These are phyloP conservation scores for Ailanthus altissimus DNA, from an alignment of 345 rosid genomes.

Conservation along the genomic window DNA sequence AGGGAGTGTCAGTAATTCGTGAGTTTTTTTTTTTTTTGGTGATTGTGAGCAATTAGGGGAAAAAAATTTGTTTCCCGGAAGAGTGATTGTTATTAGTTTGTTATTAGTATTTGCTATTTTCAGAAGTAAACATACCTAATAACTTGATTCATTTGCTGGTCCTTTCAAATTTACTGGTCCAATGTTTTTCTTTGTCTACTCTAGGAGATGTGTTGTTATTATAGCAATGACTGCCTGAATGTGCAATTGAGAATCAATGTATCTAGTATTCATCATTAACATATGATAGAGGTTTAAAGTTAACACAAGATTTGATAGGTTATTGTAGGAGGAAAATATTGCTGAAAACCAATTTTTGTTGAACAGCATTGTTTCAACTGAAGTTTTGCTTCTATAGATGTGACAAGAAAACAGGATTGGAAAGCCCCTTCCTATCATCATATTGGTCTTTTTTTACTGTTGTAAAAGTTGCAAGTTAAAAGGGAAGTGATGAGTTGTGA, in stretches of 20 bases:
- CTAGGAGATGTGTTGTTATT: background rate
- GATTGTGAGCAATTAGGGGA: background rate
- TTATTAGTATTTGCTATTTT: background rate
- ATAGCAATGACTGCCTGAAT: background rate
- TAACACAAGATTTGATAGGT: background rate
- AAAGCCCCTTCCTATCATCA: background rate
- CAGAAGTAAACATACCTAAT: no score
- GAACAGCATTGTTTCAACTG: background rate
- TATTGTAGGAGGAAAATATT: background rate
- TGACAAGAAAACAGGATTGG: background rate
- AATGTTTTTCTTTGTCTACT: background rate
- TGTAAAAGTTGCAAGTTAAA: no score
- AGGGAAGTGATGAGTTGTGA: no score
- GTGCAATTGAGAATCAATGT: background rate
- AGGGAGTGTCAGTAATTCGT: background rate
- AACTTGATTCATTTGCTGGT: background rate
- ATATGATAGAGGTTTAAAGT: background rate
- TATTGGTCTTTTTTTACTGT: no score
- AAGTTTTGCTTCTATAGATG: no score
- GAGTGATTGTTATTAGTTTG: background rate
- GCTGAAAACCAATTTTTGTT: background rate
- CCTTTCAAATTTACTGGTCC: background rate
- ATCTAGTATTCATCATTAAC: background rate
- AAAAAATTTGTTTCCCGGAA: background rate
- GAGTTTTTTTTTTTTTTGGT: background rate